Base-by-base conservation (phyloP, 495 filamentous ascomycete genomes). In the Xylaria nigripes region DNA sequence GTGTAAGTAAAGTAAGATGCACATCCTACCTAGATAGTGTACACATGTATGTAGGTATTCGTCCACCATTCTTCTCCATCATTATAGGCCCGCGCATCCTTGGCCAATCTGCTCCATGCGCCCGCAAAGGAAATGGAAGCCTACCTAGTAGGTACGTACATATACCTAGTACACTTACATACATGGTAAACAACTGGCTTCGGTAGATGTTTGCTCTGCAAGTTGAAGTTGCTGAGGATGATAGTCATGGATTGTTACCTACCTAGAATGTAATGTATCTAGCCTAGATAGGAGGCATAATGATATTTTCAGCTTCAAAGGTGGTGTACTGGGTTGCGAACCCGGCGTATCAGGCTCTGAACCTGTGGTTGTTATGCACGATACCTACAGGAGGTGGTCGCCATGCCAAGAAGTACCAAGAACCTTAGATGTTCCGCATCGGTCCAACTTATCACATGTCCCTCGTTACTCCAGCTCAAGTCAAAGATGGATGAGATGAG, bases 361-460 rank as follows among this genome's bases (percentile, higher is more conserved):
- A 4, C 4, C 9, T 29, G 27, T 29, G 27, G 9, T 9, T 4
- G 27, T 9, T 4, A 9, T 9, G 27, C 9, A 29, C 9, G 4
- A 29, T 9, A 29, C 27, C 4, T 29, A 9, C 9, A 40, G 32
- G 6, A 46, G 41, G 29, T 27, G 51, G 47, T 48, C 44, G 34
- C 21, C 42, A 21, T 8, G 45, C 51, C 51, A 47, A 42, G 44
- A 48, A 54, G 51, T 54, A 54, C 44, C 42, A 48, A 41, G 51
- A 47, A 53, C 50, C n/a, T n/a, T n/a, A n/a, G n/a, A n/a, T 36
- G 32, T 3, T 13, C 3, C 29, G 36, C 16, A 19, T 18, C 29
- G 29, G 29, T 53, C 41, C 50, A 32, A 45, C 42, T 25, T 44
- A 46, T 54, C 51, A 47, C 51, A 24, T 23, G 36, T 48, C 30